These are phyloP conservation scores for Leccinum pallidistipes DNA, from an alignment of 1,284 basidiomycete genomes.

Conservation along the genomic window DNA sequence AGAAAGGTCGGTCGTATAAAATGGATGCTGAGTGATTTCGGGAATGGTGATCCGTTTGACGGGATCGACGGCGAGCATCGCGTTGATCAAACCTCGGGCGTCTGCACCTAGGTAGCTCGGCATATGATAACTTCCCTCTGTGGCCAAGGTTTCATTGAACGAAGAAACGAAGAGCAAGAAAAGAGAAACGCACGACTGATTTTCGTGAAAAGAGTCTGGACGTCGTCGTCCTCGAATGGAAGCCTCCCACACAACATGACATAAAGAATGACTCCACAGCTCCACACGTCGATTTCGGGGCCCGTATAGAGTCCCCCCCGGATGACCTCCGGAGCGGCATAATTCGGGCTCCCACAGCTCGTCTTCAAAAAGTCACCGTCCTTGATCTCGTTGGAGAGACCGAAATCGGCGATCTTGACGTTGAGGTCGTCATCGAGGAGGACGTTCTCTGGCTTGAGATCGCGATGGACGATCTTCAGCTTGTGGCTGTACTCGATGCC, in stretches of 20 bases:
- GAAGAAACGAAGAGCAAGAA: constrained; percentile 26
- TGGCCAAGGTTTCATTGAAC: not conserved
- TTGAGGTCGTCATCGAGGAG: constrained; percentile 77
- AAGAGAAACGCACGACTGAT: constrained; percentile 83
- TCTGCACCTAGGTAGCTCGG: constrained; percentile 78
- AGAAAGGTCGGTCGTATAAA: constrained; percentile 84
- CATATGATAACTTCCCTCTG: constrained; percentile 84
- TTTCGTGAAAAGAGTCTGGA: constrained; percentile 88
- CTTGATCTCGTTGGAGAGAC: constrained; percentile 90
- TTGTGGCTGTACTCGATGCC: constrained; percentile 95
- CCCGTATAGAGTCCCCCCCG: constrained; percentile 91
- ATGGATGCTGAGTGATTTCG: constrained; percentile 87
- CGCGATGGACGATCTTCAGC: constrained; percentile 93
- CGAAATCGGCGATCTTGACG: constrained; percentile 97
- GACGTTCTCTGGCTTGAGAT: constrained; percentile 94
- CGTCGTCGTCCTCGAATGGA: constrained; percentile 95
- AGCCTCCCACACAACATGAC: constrained; percentile 92
- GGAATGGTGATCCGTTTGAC: constrained; percentile 90
- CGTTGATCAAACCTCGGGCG: constrained; percentile 74
- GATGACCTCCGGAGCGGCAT: constrained; percentile 95
- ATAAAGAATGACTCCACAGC: constrained; percentile 92
- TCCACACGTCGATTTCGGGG: constrained; percentile 98
- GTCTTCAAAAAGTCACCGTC: constrained; percentile 95
- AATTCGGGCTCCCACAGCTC: constrained; percentile 94
- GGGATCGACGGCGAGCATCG: constrained; percentile 91